phyloP scores from a whole-genome alignment of 2,329 filamentous ascomycete genomes.

The Aureobasidium sp. region DNA sequence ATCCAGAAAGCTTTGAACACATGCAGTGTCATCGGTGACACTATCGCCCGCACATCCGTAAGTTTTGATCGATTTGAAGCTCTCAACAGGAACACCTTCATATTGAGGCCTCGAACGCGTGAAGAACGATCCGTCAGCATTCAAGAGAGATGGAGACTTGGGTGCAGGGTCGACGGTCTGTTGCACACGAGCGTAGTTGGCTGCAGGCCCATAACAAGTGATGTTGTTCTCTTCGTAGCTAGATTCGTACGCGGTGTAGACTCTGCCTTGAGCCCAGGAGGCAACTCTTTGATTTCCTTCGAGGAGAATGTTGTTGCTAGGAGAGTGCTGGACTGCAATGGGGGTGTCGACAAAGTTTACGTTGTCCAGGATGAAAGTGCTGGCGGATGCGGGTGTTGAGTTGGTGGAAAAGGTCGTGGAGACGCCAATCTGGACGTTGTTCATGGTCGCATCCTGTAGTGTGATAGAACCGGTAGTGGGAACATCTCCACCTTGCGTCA shows the following conservation, averaged over 20 bases:
- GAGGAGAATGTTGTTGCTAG: slow-evolving; percentile 51
- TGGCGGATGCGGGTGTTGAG: slow-evolving; percentile 55
- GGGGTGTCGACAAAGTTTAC: slow-evolving; percentile 62
- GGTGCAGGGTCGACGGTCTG: slow-evolving; percentile 15
- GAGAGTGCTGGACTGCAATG: slow-evolving; percentile 48
- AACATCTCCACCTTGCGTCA: slow-evolving; percentile 44
- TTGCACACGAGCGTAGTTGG: slow-evolving; percentile 20
- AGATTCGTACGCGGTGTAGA: slow-evolving; percentile 44
- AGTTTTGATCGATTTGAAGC: slow-evolving; percentile 54
- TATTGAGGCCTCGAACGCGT: slow-evolving; percentile 31
- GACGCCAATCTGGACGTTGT: slow-evolving; percentile 59
- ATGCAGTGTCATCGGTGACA: slow-evolving; percentile 71
- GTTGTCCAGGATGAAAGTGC: slow-evolving; percentile 70
- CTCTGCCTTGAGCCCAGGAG: slow-evolving; percentile 65
- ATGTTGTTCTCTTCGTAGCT: slow-evolving; percentile 25
- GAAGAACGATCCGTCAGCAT: slow-evolving; percentile 20
- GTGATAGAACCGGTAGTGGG: slow-evolving; percentile 70
- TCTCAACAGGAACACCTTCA: slow-evolving; percentile 43
- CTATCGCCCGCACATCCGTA: slow-evolving; percentile 70
- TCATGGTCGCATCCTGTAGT: slow-evolving; percentile 62
- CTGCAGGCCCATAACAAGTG: slow-evolving; percentile 25
- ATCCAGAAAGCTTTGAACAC: slow-evolving; percentile 66
- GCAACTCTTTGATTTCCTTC: slow-evolving; percentile 56
- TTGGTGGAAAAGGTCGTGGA: slow-evolving; percentile 55
- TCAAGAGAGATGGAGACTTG: slow-evolving; percentile 16